Evolutionary conservation across 257 asterid species (phyloP).

Genomic region (Ehretia macrophylla): DNA sequence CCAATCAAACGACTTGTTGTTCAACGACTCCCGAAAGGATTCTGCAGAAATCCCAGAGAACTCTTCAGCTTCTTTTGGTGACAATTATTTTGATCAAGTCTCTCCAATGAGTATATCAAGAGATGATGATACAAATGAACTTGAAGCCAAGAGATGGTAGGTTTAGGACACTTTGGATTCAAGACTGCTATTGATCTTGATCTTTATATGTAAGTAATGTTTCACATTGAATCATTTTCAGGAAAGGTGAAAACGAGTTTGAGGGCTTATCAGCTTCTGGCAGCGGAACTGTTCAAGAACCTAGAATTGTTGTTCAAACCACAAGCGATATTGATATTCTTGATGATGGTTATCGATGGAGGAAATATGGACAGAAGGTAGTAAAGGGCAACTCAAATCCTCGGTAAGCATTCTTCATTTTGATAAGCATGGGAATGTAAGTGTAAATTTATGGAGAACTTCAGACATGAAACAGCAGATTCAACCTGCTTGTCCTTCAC

Average conservation of each 20-base stretch:
- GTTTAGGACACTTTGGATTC: conserved; percentile 1
- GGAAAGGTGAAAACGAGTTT: conserved; percentile 73
- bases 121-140: conserved; percentile 69
- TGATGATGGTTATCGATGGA: conserved; percentile 95
- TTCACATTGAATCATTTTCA: conserved; percentile 19
- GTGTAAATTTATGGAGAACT: no score
- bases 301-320: conserved; percentile 86
- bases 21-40: conserved; percentile 38
- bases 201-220: not conserved
- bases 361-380: conserved; percentile 92
- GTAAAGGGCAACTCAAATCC: conserved; percentile 96
- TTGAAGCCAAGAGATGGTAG: conserved; percentile 84
- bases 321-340: conserved; percentile 95
- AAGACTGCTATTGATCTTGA: not conserved
- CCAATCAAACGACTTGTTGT: conserved; percentile 32
- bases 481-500: no score
- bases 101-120: conserved; percentile 65
- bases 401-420: conserved; percentile 38
- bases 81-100: conserved; percentile 71
- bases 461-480: no score
- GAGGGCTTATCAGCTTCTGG: conserved; percentile 69
- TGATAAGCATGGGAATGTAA: no score
- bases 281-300: conserved; percentile 73
- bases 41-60: conserved; percentile 43
- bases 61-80: conserved; percentile 78